Evolutionary conservation across 176 grass and related monocot species (phyloP), one percentile per base, ranked within the genome.

Genomic region (Avena insularis): DNA sequence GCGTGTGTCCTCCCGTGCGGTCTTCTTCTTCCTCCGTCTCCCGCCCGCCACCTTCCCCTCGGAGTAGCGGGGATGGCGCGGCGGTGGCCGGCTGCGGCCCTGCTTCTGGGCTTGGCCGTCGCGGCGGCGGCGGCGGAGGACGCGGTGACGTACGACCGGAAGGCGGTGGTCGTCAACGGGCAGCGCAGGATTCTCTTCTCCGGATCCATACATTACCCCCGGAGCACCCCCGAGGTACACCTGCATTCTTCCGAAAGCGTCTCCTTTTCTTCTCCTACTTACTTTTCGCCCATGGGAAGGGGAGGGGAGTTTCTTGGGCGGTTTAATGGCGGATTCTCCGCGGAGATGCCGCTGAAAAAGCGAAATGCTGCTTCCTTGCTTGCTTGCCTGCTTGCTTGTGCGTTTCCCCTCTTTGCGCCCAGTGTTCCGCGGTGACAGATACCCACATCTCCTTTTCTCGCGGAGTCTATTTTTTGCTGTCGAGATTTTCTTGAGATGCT

Each of bases 171-270:
- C 51, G 94, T 99, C 62, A 79, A 93, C 79, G 94, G 97, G 2
- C 85, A 97, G 92, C 85, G 97, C 82, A 78, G 81, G 91, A 94
- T 99, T 58, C 97, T 99, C 72, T 90, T 99, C 92, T 99, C 97
- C 71, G 97, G 97, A 89, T 99, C 97, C 91, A 93, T 99, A 64
- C 97, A 99, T 66, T 99, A 99, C 89, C 94, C 97, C 38, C 93
- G 97, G 82, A 99, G 97, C 91, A 96, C 97, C 45, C 94, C 94
- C 19, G 97, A 99, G 71, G 95, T 92, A 87, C 63, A 87, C 63
- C 83, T 38, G 56, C 85, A 78, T 91, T 82, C 86, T 79, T 84
- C 77, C 19, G 10, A 60, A 66, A 50, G 20, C 8, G 59, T 43
- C 23, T 9, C 20, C 23, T 3, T 33, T 51, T 48, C 60, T 4